A percentile compares a stretch with the other conserved stretches of the same genome.
Conservation (phyloP, 768 basidiomycete species). For the Chalciporus sphaerocephalus region DNA sequence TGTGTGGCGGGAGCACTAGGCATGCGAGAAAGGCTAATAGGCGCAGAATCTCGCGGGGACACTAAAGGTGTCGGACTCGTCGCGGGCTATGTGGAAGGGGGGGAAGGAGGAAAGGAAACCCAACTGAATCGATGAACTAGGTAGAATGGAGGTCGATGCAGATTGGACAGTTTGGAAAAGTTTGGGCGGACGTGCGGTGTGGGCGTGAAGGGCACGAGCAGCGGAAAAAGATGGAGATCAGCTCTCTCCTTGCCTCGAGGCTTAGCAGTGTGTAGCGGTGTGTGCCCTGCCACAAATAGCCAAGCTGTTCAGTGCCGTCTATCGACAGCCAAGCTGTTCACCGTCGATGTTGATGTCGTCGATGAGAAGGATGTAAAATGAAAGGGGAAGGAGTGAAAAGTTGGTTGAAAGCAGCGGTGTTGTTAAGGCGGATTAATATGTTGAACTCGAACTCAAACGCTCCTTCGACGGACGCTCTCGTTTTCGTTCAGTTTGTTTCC, state of each 20-base stretch:
- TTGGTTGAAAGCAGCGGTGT: slow-evolving; percentile 8
- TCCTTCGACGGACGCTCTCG: not conserved
- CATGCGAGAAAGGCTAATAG: slow-evolving; percentile 35
- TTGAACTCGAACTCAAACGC: not conserved
- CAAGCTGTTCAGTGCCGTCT: slow-evolving; percentile 16
- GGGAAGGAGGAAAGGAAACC: slow-evolving; percentile 25
- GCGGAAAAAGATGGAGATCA: slow-evolving; percentile 29
- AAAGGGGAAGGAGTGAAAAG: slow-evolving; percentile 16
- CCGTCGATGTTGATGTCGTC: slow-evolving; percentile 9
- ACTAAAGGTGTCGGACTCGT: slow-evolving; percentile 23
- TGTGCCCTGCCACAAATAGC: slow-evolving; percentile 17
- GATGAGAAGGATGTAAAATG: not conserved
- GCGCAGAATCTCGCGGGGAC: slow-evolving; percentile 26
- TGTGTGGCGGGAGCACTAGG: slow-evolving; percentile 39
- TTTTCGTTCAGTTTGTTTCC: no score
- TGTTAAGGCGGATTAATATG: slow-evolving; percentile 21
- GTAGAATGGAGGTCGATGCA: slow-evolving; percentile 25
- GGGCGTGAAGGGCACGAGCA: slow-evolving; percentile 36
- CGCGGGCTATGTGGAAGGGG: slow-evolving; percentile 24
- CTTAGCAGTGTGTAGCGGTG: slow-evolving; percentile 18
- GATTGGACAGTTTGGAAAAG: slow-evolving; percentile 28
- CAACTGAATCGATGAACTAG: slow-evolving; percentile 29
- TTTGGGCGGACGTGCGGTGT: slow-evolving; percentile 30
- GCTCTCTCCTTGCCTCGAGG: slow-evolving; percentile 28
- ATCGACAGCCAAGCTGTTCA: not conserved